Conservation (phyloP, 129 eudicot genomes). For the Centrapalus pauciflorus region DNA sequence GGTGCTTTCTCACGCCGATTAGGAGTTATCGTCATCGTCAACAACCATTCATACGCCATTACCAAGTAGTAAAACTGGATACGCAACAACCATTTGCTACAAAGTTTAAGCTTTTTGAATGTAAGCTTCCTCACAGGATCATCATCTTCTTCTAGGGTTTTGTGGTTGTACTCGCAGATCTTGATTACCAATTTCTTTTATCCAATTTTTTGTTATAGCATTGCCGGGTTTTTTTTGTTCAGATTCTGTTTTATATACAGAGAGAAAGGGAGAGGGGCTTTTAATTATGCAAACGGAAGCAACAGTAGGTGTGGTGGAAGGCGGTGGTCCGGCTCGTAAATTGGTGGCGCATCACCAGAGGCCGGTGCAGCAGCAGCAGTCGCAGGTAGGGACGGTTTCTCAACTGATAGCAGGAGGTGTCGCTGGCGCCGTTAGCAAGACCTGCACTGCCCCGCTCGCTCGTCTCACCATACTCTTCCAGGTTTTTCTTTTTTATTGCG, state of each 20-base stretch:
- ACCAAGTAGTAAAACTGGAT: background rate
- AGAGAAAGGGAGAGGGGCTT: background rate
- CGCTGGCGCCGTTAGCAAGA: constrained; percentile 95
- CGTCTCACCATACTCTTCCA: constrained; percentile 90
- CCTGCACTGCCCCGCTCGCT: constrained; percentile 98
- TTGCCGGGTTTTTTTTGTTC: background rate
- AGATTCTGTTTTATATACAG: background rate
- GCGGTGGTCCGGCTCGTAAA: constrained; percentile 47
- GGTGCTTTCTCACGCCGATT: constrained; percentile 23
- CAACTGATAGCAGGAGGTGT: constrained; percentile 90
- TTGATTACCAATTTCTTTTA: background rate
- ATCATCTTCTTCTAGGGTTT: constrained; percentile 23
- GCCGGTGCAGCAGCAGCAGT: constrained; percentile 41
- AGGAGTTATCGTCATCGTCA: constrained; percentile 16
- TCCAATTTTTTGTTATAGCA: background rate
- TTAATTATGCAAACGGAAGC: constrained; percentile 80
- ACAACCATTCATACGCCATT: constrained; percentile 12
- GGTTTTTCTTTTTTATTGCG: constrained; percentile 27
- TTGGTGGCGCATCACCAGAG: constrained; percentile 39
- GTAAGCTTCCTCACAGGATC: constrained; percentile 2
- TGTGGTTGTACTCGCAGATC: constrained; percentile 13
- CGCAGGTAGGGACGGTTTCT: constrained; percentile 70
- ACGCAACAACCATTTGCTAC: background rate
- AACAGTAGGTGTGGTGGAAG: constrained; percentile 72
- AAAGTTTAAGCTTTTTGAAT: background rate